Evolutionary conservation across 2,329 filamentous ascomycete genomes (phyloP), one percentile per base, ranked within the genome.

Genomic region (Tolypocladium album): DNA sequence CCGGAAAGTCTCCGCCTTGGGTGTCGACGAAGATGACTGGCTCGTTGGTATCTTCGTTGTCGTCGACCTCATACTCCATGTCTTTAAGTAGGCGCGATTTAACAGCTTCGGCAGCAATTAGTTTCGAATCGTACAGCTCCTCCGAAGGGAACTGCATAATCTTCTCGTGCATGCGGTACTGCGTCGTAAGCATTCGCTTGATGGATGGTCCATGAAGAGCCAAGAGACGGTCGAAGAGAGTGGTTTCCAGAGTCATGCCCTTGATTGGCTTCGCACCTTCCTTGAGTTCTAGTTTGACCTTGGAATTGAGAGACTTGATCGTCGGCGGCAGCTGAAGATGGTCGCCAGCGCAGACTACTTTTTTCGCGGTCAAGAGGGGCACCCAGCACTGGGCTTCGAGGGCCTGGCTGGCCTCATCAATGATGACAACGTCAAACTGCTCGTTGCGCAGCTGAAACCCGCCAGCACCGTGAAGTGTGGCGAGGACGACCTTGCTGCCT

Each of bases 361-460:
- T 97, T 65, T 80, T 84, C 0, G 90, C 90, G 47, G 84, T 82
- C 22, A 97, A 75, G 55, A 99, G 75, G 13, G 94, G 87, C 58
- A 97, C 92, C 94, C 94, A 99, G 75, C 92, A 97, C 73, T 97
- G 93, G 0, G 94, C 92, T 74, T 99, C 94, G 12, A 97, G 79
- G 2, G 94, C 94, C 72, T 99, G 94, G 71, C 90, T 95, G 5
- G 92, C 94, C 76, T 99, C 94, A 69, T 99, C 94, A 60, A 99
- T 91, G 62, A 99, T 87, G 36, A 99, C 90, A 5, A 96, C 89
- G 72, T 99, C 94, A 64, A 99, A 99, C 58, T 84, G 77, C 68
- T 95, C 86, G 62, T 87, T 83, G 62, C 85, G 87, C 39, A 96
- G 77, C 74, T 97, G 91, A 66, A 86, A 88, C 0, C 92, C 89